Evolutionary conservation across 306 rosid species (phyloP).

Genomic region (Pyrus pyrifolia): DNA sequence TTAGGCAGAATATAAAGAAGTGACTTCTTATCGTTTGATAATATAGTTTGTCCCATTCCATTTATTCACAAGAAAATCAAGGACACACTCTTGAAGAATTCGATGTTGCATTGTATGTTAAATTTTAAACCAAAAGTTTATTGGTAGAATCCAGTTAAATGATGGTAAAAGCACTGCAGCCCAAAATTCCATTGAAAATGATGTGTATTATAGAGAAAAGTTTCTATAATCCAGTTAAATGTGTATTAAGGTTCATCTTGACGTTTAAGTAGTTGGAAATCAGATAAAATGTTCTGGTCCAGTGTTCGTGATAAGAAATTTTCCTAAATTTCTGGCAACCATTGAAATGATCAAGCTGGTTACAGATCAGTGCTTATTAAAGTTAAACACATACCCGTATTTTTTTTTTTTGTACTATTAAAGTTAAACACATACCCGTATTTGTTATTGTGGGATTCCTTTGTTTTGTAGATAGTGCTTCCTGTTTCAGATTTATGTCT

Average conservation of each 20-base stretch:
- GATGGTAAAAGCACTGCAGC: not conserved
- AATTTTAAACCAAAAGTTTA: not conserved
- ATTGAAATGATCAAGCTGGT: not conserved
- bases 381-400: not conserved
- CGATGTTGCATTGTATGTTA: not conserved
- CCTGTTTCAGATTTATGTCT: not conserved
- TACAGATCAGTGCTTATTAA: not conserved
- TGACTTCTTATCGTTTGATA: not conserved
- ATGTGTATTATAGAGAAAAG: not conserved
- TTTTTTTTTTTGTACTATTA: not conserved
- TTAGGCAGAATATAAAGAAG: not conserved
- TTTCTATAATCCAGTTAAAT: not conserved
- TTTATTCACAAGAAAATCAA: not conserved
- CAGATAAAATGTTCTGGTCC: not conserved
- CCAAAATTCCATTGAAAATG: not conserved
- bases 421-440: not conserved
- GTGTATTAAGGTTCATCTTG: not conserved
- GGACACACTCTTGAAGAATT: not conserved
- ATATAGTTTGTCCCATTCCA: not conserved
- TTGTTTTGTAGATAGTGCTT: not conserved
- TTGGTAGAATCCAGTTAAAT: not conserved
- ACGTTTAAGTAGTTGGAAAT: not conserved
- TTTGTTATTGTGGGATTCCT: not conserved
- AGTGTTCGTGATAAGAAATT: not conserved
- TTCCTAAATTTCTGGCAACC: not conserved